A percentile compares a stretch with the other conserved stretches of the same genome.
Conservation (phyloP, 345 rosid species). For the Kernera saxatilis region DNA sequence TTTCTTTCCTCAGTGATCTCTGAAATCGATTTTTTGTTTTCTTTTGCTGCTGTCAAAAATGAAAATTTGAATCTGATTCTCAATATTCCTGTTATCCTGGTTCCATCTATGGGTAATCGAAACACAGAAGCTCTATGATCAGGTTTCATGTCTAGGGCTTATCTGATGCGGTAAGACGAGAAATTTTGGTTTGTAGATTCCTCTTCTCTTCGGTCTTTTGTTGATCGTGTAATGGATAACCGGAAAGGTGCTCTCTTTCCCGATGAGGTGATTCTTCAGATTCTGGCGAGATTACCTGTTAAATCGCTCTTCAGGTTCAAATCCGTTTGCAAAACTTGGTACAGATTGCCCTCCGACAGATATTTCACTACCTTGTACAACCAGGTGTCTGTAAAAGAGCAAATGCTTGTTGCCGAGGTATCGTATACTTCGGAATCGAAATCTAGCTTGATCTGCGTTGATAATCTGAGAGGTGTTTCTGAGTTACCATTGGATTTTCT, state of each 20-base stretch:
- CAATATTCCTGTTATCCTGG: not conserved
- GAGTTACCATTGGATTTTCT: slow-evolving; percentile 69
- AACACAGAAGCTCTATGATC: not conserved
- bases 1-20: not conserved
- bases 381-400: slow-evolving; percentile 43
- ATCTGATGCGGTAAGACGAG: slow-evolving; percentile 6
- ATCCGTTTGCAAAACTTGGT: slow-evolving; percentile 76
- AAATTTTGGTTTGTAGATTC: not conserved
- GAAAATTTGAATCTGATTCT: not conserved
- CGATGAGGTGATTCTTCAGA: slow-evolving; percentile 64
- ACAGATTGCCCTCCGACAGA: slow-evolving; percentile 48
- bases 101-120: not conserved
- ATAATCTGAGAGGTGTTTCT: slow-evolving; percentile 55
- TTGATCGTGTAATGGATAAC: slow-evolving; percentile 25
- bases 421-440: slow-evolving; percentile 46
- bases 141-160: not conserved
- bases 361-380: slow-evolving; percentile 55
- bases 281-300: slow-evolving; percentile 71
- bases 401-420: slow-evolving; percentile 56
- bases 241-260: slow-evolving; percentile 44
- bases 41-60: not conserved
- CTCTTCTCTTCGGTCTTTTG: not conserved
- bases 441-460: slow-evolving; percentile 58
- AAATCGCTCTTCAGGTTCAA: slow-evolving; percentile 60
- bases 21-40: not conserved